Evolutionary conservation across 495 filamentous ascomycete species (phyloP), one percentile per base, ranked within the genome.

Genomic region (Penicillium goetzii): DNA sequence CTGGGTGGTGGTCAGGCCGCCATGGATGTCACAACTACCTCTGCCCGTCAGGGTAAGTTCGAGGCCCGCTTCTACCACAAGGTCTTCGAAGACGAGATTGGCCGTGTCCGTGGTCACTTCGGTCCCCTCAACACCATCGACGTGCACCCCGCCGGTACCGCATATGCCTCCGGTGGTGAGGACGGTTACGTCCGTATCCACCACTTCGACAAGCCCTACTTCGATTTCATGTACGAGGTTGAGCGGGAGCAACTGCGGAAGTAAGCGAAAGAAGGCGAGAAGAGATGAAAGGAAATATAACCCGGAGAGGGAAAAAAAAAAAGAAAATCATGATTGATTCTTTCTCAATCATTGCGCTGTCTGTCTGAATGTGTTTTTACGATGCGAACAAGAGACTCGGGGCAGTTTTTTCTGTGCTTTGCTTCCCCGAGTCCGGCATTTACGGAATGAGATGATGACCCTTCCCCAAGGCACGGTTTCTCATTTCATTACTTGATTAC

Each of bases 41-140:
- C 88, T 30, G 87, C 91, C 12, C 86, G 95, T 53, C 95, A 98
- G 79, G 95, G 95, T 77, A 97, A 97, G 79, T 99, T 99, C 83
- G 95, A 99, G 77, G 96, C 95, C 26, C 86, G 95, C 56, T 97
- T 99, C 84, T 99, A 96, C 84, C 95, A 99, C 86, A 97, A 94
- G 83, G 87, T 99, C 70, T 97, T 99, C 76, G 92, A 96, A 79
- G 94, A 97, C 75, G 95, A 99, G 84, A 96, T 97, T 74, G 96
- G 95, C 64, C 87, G 95, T 77, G 95, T 99, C 65, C 84, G 92
- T 68, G 95, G 95, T 51, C 95, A 99, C 78, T 99, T 99, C 80
- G 95, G 95, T 75, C 94, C 93, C 56, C 84, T 97, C 68, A 93
- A 93, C 80, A 88, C 89, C 67, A 84, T 99, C 69, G 92, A 93